Conservation (phyloP, 169 alveolate genomes). For the Cryptosporidium xiaoi region DNA sequence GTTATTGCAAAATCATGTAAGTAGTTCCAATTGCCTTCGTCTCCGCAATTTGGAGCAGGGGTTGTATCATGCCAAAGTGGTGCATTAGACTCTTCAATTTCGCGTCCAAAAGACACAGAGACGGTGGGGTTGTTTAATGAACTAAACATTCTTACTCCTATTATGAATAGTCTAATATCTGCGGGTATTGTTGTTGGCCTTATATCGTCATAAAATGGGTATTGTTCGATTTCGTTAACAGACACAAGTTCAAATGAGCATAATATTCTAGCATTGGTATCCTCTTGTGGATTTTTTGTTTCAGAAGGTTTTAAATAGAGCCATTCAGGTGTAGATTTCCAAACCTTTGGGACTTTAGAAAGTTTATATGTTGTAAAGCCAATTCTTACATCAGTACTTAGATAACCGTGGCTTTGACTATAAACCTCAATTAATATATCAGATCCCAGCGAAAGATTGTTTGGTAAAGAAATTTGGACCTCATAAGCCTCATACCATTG, state of each 20-base stretch:
- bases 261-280: slow-evolving; percentile 84
- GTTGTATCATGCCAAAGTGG: slow-evolving; percentile 84
- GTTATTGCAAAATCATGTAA: slow-evolving; percentile 74
- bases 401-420: slow-evolving; percentile 79
- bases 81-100: slow-evolving; percentile 82
- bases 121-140: slow-evolving; percentile 86
- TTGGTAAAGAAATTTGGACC: slow-evolving; percentile 86
- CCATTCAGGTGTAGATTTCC: slow-evolving; percentile 91
- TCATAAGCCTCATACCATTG: slow-evolving; percentile 89
- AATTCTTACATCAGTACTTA: slow-evolving; percentile 78
- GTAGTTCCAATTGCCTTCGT: slow-evolving; percentile 79
- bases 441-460: slow-evolving; percentile 87
- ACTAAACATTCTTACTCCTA: slow-evolving; percentile 87
- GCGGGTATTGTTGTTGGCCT: slow-evolving; percentile 86
- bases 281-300: slow-evolving; percentile 78
- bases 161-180: slow-evolving; percentile 83
- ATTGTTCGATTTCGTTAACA: slow-evolving; percentile 79
- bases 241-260: slow-evolving; percentile 89
- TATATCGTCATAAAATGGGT: slow-evolving; percentile 89
- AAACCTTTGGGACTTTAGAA: slow-evolving; percentile 86
- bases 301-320: slow-evolving; percentile 81
- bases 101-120: slow-evolving; percentile 85
- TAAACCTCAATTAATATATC: slow-evolving; percentile 85
- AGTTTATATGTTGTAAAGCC: slow-evolving; percentile 81
- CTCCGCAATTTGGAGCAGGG: slow-evolving; percentile 80